Conservation (phyloP, 352 stramenopile species). For the Blastocystis sp. region DNA sequence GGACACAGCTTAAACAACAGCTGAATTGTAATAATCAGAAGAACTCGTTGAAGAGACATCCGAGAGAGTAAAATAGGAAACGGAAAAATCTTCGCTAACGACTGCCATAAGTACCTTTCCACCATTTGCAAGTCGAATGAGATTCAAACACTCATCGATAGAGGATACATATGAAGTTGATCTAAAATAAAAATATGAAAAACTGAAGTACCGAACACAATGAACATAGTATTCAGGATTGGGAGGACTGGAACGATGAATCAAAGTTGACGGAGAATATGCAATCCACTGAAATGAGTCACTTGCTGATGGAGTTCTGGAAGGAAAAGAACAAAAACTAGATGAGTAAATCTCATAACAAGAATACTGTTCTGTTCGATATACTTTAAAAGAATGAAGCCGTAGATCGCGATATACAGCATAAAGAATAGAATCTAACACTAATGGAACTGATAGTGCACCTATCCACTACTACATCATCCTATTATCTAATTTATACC, state of each 20-base stretch:
- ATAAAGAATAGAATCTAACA: neutral
- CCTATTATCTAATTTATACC: neutral
- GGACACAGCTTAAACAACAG: no score
- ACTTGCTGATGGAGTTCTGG: neutral
- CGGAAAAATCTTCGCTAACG: neutral
- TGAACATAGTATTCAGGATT: neutral
- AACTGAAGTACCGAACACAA: neutral
- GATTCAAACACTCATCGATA: neutral
- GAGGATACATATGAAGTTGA: neutral
- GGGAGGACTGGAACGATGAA: neutral
- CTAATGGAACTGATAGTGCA: neutral
- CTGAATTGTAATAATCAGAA: no score
- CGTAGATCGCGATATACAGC: constrained; percentile 6
- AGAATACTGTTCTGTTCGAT: neutral
- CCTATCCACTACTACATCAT: neutral
- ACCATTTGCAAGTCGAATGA: neutral
- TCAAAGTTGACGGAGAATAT: constrained; percentile 4
- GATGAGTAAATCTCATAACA: neutral
- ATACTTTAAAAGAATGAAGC: neutral
- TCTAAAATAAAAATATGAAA: neutral
- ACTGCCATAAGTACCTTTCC: neutral
- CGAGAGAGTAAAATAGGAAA: neutral
- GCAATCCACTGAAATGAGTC: constrained; percentile 7
- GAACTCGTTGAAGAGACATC: neutral
- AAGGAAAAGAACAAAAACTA: neutral